Base-by-base conservation (phyloP, 1,284 basidiomycete species). In the Xerocomus amazonicus region DNA sequence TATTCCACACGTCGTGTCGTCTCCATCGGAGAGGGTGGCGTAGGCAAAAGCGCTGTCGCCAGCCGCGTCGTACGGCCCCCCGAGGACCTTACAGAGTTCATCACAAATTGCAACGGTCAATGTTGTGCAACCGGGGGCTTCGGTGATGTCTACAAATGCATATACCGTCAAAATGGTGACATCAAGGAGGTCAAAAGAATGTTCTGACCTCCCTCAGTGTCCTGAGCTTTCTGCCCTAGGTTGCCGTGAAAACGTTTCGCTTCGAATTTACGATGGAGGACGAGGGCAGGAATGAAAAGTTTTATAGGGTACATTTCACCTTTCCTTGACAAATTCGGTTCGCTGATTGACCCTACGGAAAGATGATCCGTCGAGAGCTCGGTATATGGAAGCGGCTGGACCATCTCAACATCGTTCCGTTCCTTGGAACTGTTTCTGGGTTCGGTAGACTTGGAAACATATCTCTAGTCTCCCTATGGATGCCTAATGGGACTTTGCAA, bases 41-140 rank as follows among this genome's bases (percentile, higher is more conserved):
- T 63, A 13, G 68, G 68, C 17, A 70, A 70, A 35, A 66, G 66
- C 34, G 69, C 68, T 5, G 39, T 70, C 31, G 36, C 70, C 45
- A 66, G 69, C 42, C 59, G 69, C 14, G 17, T 65, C 39, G 38
- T 48, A n/a, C 28, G 65, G 63, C 32, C 54, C 55, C 39, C 40
- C 27, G 45, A 16, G 17, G 43, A 57, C 31, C 55, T 55, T 29
- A 50, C 55, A 9, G 43, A 33, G 9, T 16, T 23, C 16, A 39
- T 55, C 33, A 38, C 14, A 29, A 35, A 31, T 39, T 48, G 28
- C 16, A 33, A 34, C 4, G 3, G 39, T 31, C 55, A 50, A 23
- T 45, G 50, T 17, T 45, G 37, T 16, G 45, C 45, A 28, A 29
- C 29, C 17, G 51, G 55, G 17, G 19, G 38, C 28, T 50, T 39